phyloP scores from a whole-genome alignment of 352 stramenopile species.

The Pythium angustatum region DNA sequence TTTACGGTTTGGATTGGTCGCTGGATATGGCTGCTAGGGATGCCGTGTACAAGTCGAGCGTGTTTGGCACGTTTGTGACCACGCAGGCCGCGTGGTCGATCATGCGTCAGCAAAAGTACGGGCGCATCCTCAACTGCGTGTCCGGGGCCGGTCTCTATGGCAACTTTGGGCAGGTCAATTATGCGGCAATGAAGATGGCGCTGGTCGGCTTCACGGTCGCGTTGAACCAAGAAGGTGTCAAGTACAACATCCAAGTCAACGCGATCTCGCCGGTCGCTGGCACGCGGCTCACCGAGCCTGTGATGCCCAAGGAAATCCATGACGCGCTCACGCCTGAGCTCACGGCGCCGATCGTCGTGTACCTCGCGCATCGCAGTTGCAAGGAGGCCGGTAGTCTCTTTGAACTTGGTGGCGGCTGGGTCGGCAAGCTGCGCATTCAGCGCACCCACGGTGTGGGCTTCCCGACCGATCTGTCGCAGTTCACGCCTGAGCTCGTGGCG shows the following conservation, averaged over 20 bases:
- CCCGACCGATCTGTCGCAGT: conserved; percentile 52
- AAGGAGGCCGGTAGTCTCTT: conserved; percentile 57
- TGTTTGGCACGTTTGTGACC: conserved; percentile 62
- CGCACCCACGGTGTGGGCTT: conserved; percentile 73
- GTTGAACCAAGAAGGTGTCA: conserved; percentile 69
- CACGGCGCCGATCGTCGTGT: conserved; percentile 65
- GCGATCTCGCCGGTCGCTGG: conserved; percentile 67
- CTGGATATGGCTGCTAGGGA: no score
- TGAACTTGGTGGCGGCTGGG: conserved; percentile 67
- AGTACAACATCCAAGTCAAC: conserved; percentile 80
- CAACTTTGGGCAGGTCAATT: conserved; percentile 82
- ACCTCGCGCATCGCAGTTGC: conserved; percentile 57
- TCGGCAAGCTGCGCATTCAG: conserved; percentile 63
- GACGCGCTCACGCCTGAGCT: conserved; percentile 59
- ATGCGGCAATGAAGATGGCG: conserved; percentile 77
- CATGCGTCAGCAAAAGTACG: conserved; percentile 74
- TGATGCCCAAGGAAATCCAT: conserved; percentile 67
- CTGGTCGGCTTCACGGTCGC: conserved; percentile 69
- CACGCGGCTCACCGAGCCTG: conserved; percentile 60
- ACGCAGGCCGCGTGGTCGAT: conserved; percentile 67
- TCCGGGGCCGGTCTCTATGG: conserved; percentile 68
- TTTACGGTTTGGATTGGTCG: no score
- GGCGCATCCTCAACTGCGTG: conserved; percentile 71
- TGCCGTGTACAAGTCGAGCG: conserved; percentile 56
- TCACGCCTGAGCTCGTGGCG: conserved; percentile 64